Evolutionary conservation across 805 yeast species (phyloP).

Genomic region (Candida insectalens): DNA sequence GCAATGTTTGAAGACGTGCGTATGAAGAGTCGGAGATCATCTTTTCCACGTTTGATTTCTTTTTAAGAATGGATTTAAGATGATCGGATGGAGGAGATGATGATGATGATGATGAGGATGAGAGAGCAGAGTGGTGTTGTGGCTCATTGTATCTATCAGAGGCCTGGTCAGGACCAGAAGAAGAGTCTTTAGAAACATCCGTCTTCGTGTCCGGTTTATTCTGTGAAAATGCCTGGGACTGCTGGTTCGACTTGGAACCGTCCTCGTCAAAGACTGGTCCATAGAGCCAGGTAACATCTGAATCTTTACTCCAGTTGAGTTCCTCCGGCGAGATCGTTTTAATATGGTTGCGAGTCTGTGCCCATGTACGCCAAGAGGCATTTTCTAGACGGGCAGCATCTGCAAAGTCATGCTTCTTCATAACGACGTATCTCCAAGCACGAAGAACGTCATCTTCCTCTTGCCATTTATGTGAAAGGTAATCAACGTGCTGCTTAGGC

Average conservation of each 20-base stretch:
- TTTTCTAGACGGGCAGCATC: slow-evolving; percentile 67
- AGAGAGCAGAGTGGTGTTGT: neutral
- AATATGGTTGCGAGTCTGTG: slow-evolving; percentile 65
- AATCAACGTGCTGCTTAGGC: slow-evolving; percentile 89
- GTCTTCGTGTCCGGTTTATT: neutral
- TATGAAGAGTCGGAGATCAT: slow-evolving; percentile 53
- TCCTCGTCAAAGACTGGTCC: slow-evolving; percentile 53
- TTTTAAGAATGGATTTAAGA: slow-evolving; percentile 81
- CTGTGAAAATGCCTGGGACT: neutral
- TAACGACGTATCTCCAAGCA: slow-evolving; percentile 90
- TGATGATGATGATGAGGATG: neutral
- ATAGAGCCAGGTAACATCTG: slow-evolving; percentile 95
- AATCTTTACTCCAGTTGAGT: slow-evolving; percentile 94
- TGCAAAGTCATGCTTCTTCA: slow-evolving; percentile 79
- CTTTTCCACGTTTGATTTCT: slow-evolving; percentile 74
- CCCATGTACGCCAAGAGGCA: slow-evolving; percentile 97
- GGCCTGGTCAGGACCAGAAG: neutral
- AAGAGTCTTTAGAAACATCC: neutral
- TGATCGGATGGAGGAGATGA: slow-evolving; percentile 12
- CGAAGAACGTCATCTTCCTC: slow-evolving; percentile 86
- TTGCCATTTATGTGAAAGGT: slow-evolving; percentile 84
- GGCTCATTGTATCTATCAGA: too few species aligned
- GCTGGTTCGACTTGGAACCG: slow-evolving; percentile 4
- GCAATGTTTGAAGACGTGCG: slow-evolving; percentile 20
- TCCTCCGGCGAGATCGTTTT: slow-evolving; percentile 82